A percentile compares a stretch with the other conserved stretches of the same genome.
Conservation (phyloP, 768 basidiomycete species). For the Gyrodon lividus region DNA sequence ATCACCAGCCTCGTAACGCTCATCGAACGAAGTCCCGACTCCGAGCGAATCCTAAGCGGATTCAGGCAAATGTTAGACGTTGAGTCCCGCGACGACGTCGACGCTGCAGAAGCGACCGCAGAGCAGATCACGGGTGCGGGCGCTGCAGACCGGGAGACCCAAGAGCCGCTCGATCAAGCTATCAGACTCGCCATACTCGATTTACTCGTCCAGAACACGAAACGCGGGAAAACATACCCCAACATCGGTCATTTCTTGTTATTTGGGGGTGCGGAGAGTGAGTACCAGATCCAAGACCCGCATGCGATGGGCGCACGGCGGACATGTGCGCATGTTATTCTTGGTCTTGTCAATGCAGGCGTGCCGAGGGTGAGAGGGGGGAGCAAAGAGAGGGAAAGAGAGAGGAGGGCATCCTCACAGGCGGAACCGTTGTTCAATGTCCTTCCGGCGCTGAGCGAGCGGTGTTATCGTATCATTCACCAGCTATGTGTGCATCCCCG, state of each 20-base stretch:
- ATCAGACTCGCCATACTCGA: slow-evolving; percentile 78
- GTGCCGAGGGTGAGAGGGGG: slow-evolving; percentile 56
- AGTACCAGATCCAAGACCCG: slow-evolving; percentile 74
- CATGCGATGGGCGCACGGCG: slow-evolving; percentile 66
- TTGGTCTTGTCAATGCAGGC: slow-evolving; percentile 73
- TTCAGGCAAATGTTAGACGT: slow-evolving; percentile 66
- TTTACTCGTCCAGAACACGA: slow-evolving; percentile 76
- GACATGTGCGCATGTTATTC: slow-evolving; percentile 78
- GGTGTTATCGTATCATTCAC: slow-evolving; percentile 77
- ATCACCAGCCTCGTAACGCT: slow-evolving; percentile 76
- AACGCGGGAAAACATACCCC: slow-evolving; percentile 60
- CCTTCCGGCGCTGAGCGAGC: slow-evolving; percentile 80
- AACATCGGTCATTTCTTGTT: slow-evolving; percentile 88
- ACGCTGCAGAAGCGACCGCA: slow-evolving; percentile 54
- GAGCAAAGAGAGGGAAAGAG: slow-evolving; percentile 37
- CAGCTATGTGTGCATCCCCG: slow-evolving; percentile 86
- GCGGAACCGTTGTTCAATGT: slow-evolving; percentile 56
- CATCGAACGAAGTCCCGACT: slow-evolving; percentile 78
- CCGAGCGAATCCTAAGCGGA: slow-evolving; percentile 79
- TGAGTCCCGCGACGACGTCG: slow-evolving; percentile 62
- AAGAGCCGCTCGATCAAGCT: slow-evolving; percentile 58
- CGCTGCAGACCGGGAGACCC: slow-evolving; percentile 50
- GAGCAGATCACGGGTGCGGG: slow-evolving; percentile 74
- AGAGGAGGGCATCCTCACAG: slow-evolving; percentile 26
- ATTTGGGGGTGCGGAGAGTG: slow-evolving; percentile 61